Evolutionary conservation across 257 asterid genomes (phyloP), one percentile per base, ranked within the genome.

Genomic region (Ocimum tenuiflorum): DNA sequence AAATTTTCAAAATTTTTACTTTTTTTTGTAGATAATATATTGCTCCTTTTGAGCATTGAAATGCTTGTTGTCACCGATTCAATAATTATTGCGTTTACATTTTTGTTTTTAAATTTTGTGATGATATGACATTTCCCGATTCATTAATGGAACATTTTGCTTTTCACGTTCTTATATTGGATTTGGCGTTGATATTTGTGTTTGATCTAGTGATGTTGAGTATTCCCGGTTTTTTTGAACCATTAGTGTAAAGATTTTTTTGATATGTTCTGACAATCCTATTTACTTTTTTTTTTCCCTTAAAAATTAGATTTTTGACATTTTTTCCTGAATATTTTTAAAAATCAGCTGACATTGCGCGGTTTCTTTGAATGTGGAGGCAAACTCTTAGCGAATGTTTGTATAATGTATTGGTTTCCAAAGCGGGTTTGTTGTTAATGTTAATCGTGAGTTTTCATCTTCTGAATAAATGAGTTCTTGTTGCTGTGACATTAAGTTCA

Each of bases 101-200:
- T 60, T 7, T 49, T 15, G 31, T 7, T 38, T 43, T 42, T 19
- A 31, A 42, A 33, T 63, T 20, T 57, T 62, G 56, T 29, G 36
- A 11, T 64, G 39, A 23, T 35, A 1, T 35, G 51, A n/a, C 36
- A 19, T 10, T 18, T 27, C 18, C 53, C 46, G 68, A 47, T 64
- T 69, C 63, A 59, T 57, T 22, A 55, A 41, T 35, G 66, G 77
- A 68, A 66, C 50, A 19, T 17, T 39, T 77, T 54, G 8, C n/a
- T 15, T 43, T 35, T 2, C 13, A 10, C 10, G 8, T 23, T 41
- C 0, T 57, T 27, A 39, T 71, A 55, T 54, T 61, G 48, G 60
- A 24, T 68, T 20, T 50, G 17, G 18, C 38, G 50, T 46, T 50
- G 47, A n/a, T 42, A n/a, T 8, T 38, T 9, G 18, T 15, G 19